Percentiles rank a stretch among this genome's conserved stretches.
Conservation (phyloP, 352 stramenopile genomes). For the Globisporangium parvum region DNA sequence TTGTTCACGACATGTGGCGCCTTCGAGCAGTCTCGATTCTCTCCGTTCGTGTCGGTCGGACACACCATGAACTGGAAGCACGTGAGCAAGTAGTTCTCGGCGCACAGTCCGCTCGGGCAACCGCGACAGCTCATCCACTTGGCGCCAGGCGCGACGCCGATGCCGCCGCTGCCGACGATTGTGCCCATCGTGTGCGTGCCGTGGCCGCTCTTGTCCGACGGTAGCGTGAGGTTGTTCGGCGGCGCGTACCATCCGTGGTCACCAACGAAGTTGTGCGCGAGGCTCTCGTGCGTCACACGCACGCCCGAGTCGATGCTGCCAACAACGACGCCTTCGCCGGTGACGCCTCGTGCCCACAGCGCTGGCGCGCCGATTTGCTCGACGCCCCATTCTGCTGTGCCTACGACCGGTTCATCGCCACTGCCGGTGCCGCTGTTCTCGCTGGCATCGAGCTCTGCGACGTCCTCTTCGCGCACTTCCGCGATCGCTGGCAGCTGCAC, state of each 20-base stretch:
- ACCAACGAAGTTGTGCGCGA: slow-evolving; percentile 6
- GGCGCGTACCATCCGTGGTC: slow-evolving; percentile 18
- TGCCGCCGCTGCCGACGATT: slow-evolving; percentile 9
- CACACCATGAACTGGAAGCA: slow-evolving; percentile 58
- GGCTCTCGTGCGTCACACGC: slow-evolving; percentile 8
- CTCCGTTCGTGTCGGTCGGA: slow-evolving; percentile 43
- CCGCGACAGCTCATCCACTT: slow-evolving; percentile 14
- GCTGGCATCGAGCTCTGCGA: slow-evolving; percentile 1
- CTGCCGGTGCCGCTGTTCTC: background rate
- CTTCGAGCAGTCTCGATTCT: slow-evolving; percentile 39
- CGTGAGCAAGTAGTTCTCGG: slow-evolving; percentile 19
- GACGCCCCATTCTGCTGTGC: slow-evolving; percentile 11
- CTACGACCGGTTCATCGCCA: too few relatives aligned
- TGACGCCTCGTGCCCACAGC: slow-evolving; percentile 11
- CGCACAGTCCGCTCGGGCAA: slow-evolving; percentile 9
- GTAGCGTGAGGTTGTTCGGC: slow-evolving; percentile 6
- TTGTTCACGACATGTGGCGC: slow-evolving; percentile 51
- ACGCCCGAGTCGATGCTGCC: slow-evolving; percentile 17
- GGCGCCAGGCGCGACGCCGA: slow-evolving; percentile 12
- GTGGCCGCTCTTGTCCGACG: slow-evolving; percentile 11
- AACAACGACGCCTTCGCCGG: slow-evolving; percentile 13
- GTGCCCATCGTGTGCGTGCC: slow-evolving; percentile 16
- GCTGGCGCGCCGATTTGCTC: slow-evolving; percentile 6
- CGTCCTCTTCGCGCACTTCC: slow-evolving; percentile 16
- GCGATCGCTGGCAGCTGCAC: slow-evolving; percentile 8